A percentile compares a stretch with the other conserved stretches of the same genome.
Conservation (phyloP, 2,329 filamentous ascomycete species). For the Xylariales sp. region DNA sequence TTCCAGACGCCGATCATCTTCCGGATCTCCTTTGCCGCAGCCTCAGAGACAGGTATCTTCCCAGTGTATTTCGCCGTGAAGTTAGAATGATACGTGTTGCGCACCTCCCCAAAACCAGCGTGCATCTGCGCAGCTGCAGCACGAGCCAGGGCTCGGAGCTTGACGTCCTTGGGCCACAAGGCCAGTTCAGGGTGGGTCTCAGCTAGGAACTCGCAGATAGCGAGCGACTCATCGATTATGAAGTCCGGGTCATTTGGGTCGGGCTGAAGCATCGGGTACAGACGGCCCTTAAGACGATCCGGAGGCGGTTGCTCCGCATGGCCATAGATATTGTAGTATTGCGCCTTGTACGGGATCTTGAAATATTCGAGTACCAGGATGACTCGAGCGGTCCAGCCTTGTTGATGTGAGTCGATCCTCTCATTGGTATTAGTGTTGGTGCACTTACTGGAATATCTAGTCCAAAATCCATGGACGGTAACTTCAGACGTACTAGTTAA, state of each 20-base stretch:
- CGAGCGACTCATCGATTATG: slow-evolving; percentile 41
- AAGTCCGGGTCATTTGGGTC: slow-evolving; percentile 31
- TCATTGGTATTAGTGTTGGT: neutral
- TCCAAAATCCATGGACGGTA: slow-evolving; percentile 2
- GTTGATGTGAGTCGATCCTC: neutral
- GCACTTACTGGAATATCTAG: slow-evolving; percentile 4
- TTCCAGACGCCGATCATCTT: slow-evolving; percentile 21
- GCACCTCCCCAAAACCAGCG: slow-evolving; percentile 35
- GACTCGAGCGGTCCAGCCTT: slow-evolving; percentile 20
- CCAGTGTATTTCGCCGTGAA: slow-evolving; percentile 27
- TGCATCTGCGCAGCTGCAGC: slow-evolving; percentile 43
- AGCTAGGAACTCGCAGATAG: slow-evolving; percentile 43
- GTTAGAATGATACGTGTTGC: slow-evolving; percentile 39
- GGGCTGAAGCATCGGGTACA: slow-evolving; percentile 35
- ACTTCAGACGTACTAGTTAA: too few species aligned
- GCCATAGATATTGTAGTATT: slow-evolving; percentile 28
- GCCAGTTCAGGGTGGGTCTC: slow-evolving; percentile 31
- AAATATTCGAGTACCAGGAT: slow-evolving; percentile 37
- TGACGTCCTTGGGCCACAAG: slow-evolving; percentile 36
- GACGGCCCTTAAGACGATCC: slow-evolving; percentile 28
- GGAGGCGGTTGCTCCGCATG: slow-evolving; percentile 24
- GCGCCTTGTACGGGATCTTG: slow-evolving; percentile 36
- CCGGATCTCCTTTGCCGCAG: slow-evolving; percentile 16
- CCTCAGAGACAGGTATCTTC: slow-evolving; percentile 16
- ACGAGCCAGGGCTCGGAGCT: slow-evolving; percentile 38